These are phyloP conservation scores for Colletotrichum sublineola DNA, from an alignment of 2,329 filamentous ascomycete species.

Conservation along the genomic window DNA sequence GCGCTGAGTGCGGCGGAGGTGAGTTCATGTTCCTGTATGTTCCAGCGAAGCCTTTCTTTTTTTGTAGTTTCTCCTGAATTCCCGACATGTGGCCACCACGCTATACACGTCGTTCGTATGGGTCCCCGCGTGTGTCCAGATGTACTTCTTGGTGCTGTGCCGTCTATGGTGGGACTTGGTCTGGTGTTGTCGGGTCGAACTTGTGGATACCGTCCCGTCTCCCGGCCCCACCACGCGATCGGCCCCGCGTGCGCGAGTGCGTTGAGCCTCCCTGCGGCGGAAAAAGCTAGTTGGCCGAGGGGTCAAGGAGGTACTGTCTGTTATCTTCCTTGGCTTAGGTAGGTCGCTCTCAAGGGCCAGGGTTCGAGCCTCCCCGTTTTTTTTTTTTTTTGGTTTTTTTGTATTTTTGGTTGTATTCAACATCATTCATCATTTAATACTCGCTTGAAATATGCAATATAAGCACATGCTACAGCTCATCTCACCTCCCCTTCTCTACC, in stretches of 20 bases:
- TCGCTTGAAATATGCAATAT: background rate
- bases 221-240: background rate
- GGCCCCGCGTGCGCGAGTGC: background rate
- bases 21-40: conserved; percentile 11
- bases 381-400: rapidly evolving
- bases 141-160: background rate
- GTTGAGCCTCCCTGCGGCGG: background rate
- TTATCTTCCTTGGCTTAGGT: background rate
- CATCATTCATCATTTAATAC: background rate
- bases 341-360: background rate
- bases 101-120: background rate
- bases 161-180: background rate
- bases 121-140: no score
- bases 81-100: background rate
- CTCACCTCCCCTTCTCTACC: background rate
- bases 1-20: conserved; percentile 7
- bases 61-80: background rate
- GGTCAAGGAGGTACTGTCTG: background rate
- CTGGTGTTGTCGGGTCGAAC: background rate
- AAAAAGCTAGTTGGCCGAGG: background rate
- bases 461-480: background rate
- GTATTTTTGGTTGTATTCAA: background rate
- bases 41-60: conserved; percentile 11
- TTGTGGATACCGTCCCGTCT: conserved; percentile 8
- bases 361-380: background rate